Conservation (phyloP, 108 stramenopile genomes). For the Pseudonitzschia pungens region DNA sequence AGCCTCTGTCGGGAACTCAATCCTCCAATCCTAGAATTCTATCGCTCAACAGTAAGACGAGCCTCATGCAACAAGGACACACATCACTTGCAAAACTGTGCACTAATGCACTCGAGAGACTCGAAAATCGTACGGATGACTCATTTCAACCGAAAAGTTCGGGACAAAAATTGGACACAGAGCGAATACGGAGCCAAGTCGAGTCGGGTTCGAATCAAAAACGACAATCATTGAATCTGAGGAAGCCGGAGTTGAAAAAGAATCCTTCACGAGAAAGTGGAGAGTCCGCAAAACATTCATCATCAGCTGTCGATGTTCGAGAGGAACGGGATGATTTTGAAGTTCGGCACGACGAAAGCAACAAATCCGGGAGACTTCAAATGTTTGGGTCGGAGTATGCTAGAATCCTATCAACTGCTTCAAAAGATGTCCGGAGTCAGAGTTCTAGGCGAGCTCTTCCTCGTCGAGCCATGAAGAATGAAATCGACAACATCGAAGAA, state of each 20-base stretch:
- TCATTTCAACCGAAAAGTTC: not conserved
- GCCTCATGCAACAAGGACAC: constrained; percentile 32
- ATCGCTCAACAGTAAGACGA: constrained; percentile 3
- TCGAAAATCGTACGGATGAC: constrained; percentile 15
- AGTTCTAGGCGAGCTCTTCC: constrained; percentile 13
- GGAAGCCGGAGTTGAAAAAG: not conserved
- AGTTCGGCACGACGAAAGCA: not conserved
- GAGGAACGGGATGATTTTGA: constrained; percentile 6
- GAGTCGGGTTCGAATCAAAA: not conserved
- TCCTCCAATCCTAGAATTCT: not conserved
- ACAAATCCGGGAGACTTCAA: constrained; percentile 37
- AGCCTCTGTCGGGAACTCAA: not conserved
- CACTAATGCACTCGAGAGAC: constrained; percentile 32
- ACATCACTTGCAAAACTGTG: constrained; percentile 38
- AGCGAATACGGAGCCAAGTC: not conserved
- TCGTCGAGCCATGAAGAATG: constrained; percentile 4
- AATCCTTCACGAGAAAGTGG: not conserved
- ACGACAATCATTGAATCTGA: not conserved
- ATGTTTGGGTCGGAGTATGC: constrained; percentile 92
- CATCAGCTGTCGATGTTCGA: not conserved
- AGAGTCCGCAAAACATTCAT: not conserved
- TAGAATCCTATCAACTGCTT: constrained; percentile 59
- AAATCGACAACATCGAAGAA: constrained; percentile 57
- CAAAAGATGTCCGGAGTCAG: constrained; percentile 22
- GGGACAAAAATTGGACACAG: not conserved